Evolutionary conservation across 2,329 filamentous ascomycete species (phyloP).

Genomic region (Penicillium expansum): DNA sequence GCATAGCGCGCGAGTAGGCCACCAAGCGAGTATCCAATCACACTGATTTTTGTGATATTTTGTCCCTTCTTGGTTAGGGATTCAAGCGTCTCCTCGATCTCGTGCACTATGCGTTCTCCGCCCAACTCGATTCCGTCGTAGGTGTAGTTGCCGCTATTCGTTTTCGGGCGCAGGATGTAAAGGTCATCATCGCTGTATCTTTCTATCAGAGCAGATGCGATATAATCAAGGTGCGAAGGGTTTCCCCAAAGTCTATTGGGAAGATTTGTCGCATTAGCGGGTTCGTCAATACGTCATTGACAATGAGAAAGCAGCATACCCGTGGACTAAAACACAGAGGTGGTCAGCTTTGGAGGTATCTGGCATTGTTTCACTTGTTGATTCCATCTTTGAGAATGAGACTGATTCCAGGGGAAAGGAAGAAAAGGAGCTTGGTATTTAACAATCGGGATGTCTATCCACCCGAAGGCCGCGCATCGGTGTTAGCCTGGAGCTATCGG

Average conservation of each 20-base stretch:
- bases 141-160: conserved; percentile 58
- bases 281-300: conserved; percentile 10
- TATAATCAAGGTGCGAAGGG: conserved; percentile 56
- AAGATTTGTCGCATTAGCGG: conserved; percentile 10
- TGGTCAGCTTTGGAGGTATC: conserved; percentile 45
- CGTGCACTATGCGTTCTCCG: conserved; percentile 62
- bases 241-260: conserved; percentile 58
- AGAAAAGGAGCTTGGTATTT: background rate
- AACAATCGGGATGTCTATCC: conserved; percentile 1
- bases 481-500: conserved; percentile 10
- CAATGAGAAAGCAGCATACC: conserved; percentile 41
- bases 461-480: conserved; percentile 3
- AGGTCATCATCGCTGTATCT: conserved; percentile 51
- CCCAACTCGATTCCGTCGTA: conserved; percentile 68
- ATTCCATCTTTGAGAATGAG: background rate
- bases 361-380: conserved; percentile 8
- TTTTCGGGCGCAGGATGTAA: conserved; percentile 56
- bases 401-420: background rate
- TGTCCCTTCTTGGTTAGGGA: conserved; percentile 60
- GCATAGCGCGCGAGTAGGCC: conserved; percentile 84
- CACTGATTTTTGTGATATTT: conserved; percentile 74
- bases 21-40: conserved; percentile 86
- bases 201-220: conserved; percentile 52
- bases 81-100: conserved; percentile 60
- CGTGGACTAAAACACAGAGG: conserved; percentile 62